Evolutionary conservation across 108 stramenopile species (phyloP), one percentile per base, ranked within the genome.

Genomic region (Thalassiosira profunda): DNA sequence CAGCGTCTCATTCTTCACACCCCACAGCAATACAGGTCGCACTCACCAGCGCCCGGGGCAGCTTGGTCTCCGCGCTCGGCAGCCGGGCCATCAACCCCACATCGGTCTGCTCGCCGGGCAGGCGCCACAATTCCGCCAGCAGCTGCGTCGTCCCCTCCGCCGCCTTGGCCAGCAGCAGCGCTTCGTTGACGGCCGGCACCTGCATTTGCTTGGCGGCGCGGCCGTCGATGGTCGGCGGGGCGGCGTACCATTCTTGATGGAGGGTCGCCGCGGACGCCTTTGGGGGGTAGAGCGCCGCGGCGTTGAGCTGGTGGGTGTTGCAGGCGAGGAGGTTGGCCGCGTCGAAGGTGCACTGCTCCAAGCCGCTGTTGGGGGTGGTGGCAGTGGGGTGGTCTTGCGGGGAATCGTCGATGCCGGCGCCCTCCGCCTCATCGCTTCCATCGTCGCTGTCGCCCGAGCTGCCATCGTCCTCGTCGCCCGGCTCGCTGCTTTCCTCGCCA

Each of bases 321-420:
- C 90, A 80, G 0, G 87, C 84, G 5, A 83, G 20, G 56, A 95
- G 64, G 60, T 95, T 92, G 57, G 74, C 47, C 10, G 92, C 51
- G 60, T 92, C 91, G 66, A 95, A 88, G 29, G 85, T 86, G 70
- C 87, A 92, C 23, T 84, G 78, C 73, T 94, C 93, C n/a, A n/a
- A n/a, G n/a, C n/a, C n/a, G n/a, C n/a, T n/a, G n/a, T n/a, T n/a
- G n/a, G n/a, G n/a, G n/a, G n/a, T n/a, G n/a, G n/a, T n/a, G n/a
- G n/a, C n/a, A n/a, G n/a, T n/a, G n/a, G n/a, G n/a, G n/a, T n/a
- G n/a, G n/a, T n/a, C n/a, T n/a, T n/a, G n/a, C n/a, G n/a, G n/a
- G n/a, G n/a, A n/a, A n/a, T n/a, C n/a, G n/a, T n/a, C n/a, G n/a
- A n/a, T n/a, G n/a, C n/a, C n/a, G n/a, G n/a, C n/a, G n/a, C n/a